Percentiles rank a stretch among this genome's conserved stretches.
These are phyloP conservation scores for Phaffomyces opuntiae DNA, from an alignment of 805 yeast species.

Conservation along the genomic window DNA sequence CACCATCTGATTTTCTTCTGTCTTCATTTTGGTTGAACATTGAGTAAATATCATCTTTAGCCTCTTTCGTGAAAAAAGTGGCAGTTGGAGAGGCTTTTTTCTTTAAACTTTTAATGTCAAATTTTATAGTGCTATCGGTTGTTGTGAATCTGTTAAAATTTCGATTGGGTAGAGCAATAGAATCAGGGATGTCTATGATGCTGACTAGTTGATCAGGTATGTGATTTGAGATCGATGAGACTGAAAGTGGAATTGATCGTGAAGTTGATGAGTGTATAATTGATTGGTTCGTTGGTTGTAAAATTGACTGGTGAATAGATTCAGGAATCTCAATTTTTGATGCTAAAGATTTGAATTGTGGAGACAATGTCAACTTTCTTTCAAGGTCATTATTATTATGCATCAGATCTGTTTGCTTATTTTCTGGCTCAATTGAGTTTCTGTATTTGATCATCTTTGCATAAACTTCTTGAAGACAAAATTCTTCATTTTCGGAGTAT, in stretches of 20 bases:
- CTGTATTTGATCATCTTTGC: slow-evolving; percentile 29
- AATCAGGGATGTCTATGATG: too few species aligned
- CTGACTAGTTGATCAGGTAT: too few species aligned
- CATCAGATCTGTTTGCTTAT: too few species aligned
- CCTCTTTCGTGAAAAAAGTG: slow-evolving; percentile 69
- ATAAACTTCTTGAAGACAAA: slow-evolving; percentile 57
- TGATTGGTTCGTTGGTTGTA: not conserved
- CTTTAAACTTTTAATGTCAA: slow-evolving; percentile 10
- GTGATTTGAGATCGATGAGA: too few species aligned
- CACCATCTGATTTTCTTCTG: not conserved
- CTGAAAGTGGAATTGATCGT: too few species aligned
- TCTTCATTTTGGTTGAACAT: slow-evolving; percentile 66
- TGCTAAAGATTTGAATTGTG: slow-evolving; percentile 8
- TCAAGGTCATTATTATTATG: too few species aligned
- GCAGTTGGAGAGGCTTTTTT: slow-evolving; percentile 65
- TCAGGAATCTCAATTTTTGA: slow-evolving; percentile 1
- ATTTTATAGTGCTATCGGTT: slow-evolving; percentile 13
- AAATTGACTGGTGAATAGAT: not conserved
- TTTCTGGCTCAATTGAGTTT: slow-evolving; percentile 1
- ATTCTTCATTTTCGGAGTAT: slow-evolving; percentile 42
- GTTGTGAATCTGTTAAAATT: not conserved
- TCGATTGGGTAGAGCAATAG: too few species aligned
- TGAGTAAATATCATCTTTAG: slow-evolving; percentile 62
- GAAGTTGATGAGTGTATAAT: too few species aligned
- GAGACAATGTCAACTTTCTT: slow-evolving; percentile 1